Evolutionary conservation across 2,329 filamentous ascomycete genomes (phyloP).

Genomic region (Epichloe elymi): DNA sequence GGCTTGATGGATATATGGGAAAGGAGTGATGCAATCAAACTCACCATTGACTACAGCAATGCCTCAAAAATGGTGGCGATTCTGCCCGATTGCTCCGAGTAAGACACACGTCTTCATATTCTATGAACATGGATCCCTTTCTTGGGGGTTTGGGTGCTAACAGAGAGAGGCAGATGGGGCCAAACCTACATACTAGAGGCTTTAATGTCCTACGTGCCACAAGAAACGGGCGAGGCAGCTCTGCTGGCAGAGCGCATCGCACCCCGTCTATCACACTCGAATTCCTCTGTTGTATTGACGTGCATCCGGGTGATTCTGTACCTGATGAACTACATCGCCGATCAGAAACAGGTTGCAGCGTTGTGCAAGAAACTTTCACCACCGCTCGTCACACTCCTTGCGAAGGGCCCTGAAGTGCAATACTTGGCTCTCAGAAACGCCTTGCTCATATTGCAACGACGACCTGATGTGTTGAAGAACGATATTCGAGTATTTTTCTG

Average conservation of each 20-base stretch:
- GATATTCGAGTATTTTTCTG: constrained; percentile 99
- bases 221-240: constrained; percentile 76
- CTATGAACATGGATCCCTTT: background rate
- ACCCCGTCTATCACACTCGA: constrained; percentile 91
- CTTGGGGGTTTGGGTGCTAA: background rate
- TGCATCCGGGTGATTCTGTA: constrained; percentile 95
- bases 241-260: constrained; percentile 87
- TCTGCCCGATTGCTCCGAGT: constrained; percentile 93
- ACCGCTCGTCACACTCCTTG: constrained; percentile 83
- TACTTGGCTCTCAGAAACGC: constrained; percentile 92
- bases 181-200: constrained; percentile 98
- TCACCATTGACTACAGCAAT: constrained; percentile 95
- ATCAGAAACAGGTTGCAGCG: constrained; percentile 74
- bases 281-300: constrained; percentile 90
- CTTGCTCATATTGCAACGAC: constrained; percentile 79
- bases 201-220: constrained; percentile 93
- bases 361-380: constrained; percentile 90
- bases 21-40: constrained; percentile 88
- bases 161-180: constrained; percentile 61
- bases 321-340: constrained; percentile 95
- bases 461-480: constrained; percentile 86
- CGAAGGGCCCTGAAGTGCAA: constrained; percentile 96
- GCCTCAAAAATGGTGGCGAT: constrained; percentile 98
- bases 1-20: constrained; percentile 97
- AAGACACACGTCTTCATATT: constrained; percentile 23